These are phyloP conservation scores for Helicostylum pulchrum DNA, from an alignment of 192 early-diverging fungal species.

Conservation along the genomic window DNA sequence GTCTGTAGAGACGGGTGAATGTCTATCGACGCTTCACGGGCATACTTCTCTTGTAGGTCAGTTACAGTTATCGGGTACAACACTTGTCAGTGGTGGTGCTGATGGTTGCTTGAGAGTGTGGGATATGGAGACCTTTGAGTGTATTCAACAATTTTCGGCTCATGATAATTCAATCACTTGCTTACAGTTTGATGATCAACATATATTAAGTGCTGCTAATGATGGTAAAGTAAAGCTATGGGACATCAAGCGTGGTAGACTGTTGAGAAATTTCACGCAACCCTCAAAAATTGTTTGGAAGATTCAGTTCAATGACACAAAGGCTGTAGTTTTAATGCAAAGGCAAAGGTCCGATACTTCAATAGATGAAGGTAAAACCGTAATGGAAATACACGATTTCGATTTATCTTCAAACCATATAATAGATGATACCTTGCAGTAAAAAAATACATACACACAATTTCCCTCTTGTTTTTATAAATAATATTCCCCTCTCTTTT, in stretches of 20 bases:
- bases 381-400: slow-evolving; percentile 43
- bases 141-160: slow-evolving; percentile 64
- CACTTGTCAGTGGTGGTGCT: slow-evolving; percentile 88
- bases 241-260: slow-evolving; percentile 84
- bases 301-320: slow-evolving; percentile 50
- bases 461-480: too few relatives aligned
- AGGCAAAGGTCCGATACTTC: slow-evolving; percentile 22
- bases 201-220: slow-evolving; percentile 84
- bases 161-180: slow-evolving; percentile 90
- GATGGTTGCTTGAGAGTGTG: slow-evolving; percentile 93
- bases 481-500: too few relatives aligned
- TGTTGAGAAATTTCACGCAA: slow-evolving; percentile 76
- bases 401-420: slow-evolving; percentile 5
- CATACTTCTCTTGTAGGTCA: slow-evolving; percentile 94
- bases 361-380: slow-evolving; percentile 26
- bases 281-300: slow-evolving; percentile 87
- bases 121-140: slow-evolving; percentile 61
- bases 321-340: slow-evolving; percentile 55
- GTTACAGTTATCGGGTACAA: slow-evolving; percentile 44
- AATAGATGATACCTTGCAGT: too few relatives aligned
- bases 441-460: too few relatives aligned
- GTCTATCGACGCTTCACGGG: slow-evolving; percentile 80
- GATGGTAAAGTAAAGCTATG: slow-evolving; percentile 94
- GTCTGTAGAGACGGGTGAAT: slow-evolving; percentile 76
- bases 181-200: slow-evolving; percentile 88